Evolutionary conservation across 1,284 basidiomycete species (phyloP), one percentile per base, ranked within the genome.

Genomic region (Ceraceosorus guamensis): DNA sequence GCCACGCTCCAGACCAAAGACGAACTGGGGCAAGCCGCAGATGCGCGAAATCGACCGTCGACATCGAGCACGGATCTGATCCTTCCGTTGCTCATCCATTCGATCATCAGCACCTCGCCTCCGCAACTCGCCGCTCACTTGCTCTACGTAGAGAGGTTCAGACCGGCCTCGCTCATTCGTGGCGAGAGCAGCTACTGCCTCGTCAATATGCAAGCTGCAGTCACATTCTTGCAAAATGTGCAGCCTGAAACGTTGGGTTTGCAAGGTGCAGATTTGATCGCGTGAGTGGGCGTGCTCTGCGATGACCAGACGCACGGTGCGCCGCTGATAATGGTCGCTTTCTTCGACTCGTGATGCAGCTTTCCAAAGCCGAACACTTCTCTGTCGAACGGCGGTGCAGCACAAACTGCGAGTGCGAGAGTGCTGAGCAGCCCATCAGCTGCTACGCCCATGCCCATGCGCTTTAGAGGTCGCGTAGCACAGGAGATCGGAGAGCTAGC

Each of bases 141-240:
- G 5, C 79, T 90, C 16, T 96, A 84, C 73, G 86, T 86, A 0
- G 89, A 93, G 65, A 83, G 92, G 18, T 96, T 89, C 78, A 81
- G 90, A 31, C 76, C 79, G 6, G 84, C 86, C 52, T 80, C 83
- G 4, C 80, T 87, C 46, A 79, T 81, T n/a, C 79, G 85, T 4
- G 52, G 52, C 4, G 90, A 90, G 0, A 90, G 95, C 71, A 85
- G 84, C 53, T 96, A 92, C 73, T 95, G 91, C 62, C 81, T 93
- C 33, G 88, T 95, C 73, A 96, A 95, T 76, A 80, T 93, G 34
- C 85, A 92, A 78, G 92, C 92, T 5, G 91, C 91, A 1, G 88
- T 89, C 2, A 90, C 93, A 70, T 96, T 95, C 75, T 79, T 96
- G 44, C 89, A 92, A 78, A 88, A 90, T 68, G 89, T 95, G 30